Base-by-base conservation (phyloP, 345 rosid species). In the Laguncularia racemosa region DNA sequence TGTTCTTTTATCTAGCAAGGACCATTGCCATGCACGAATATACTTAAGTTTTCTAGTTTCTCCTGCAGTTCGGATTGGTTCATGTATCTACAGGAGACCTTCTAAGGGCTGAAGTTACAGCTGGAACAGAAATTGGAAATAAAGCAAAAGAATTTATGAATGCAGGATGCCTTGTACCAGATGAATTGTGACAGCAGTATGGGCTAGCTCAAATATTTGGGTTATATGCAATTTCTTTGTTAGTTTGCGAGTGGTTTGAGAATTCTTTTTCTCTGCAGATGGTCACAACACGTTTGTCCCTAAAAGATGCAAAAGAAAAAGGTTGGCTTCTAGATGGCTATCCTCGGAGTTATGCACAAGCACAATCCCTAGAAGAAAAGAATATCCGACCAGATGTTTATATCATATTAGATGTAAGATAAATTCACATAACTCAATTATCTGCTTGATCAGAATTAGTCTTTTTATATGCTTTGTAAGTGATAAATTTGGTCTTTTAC, bases 271-370 rank as follows among this genome's bases (percentile, higher is more conserved):
- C 15, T 51, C 50, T 66, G 26, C 54, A 89, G 93, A 85, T 89
- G 91, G 89, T 85, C 63, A 73, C 76, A 3, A 65, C 67, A 53
- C 69, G 91, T 56, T 66, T 89, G 67, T 76, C 89, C 7, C 75
- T 63, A 18, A 75, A 81, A 70, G 97, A 91, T 73, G 89, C 78
- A 57, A 83, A 77, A 76, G 73, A 76, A 61, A 77, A 66, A 16
- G 96, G 96, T 48, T 92, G 98, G 98, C 96, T 89, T 74, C 85
- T 88, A 15, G 96, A 92, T 78, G 98, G 98, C 33, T 88, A 78
- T 67, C 98, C 96, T 38, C 63, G 93, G 66, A 86, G 77, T 74
- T 74, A 61, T 62, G 62, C 91, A 20, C 96, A 92, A 75, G 89
- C 93, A 38, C 81, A 86, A 53, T 83, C 86, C 76, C 76, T 92